phyloP scores from a whole-genome alignment of 305 asterid species.

The Fraxinus floribunda region DNA sequence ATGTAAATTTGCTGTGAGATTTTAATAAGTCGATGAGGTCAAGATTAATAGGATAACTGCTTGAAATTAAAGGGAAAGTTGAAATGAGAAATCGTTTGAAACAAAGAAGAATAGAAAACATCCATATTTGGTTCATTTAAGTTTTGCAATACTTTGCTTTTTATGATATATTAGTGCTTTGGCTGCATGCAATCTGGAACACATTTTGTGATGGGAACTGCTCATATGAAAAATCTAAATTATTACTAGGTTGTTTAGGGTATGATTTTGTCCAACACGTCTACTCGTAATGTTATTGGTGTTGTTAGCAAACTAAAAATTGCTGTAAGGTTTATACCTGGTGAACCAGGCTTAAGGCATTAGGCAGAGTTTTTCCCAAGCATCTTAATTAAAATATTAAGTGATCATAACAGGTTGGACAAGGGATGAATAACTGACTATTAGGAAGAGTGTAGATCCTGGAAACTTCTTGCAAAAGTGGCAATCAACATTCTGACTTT shows the following conservation, averaged over 20 bases:
- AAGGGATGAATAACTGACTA: not conserved
- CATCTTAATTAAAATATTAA: not conserved
- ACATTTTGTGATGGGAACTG: not conserved
- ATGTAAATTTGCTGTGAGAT: not conserved
- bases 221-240: not conserved
- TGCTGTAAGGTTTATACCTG: not conserved
- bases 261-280: not conserved
- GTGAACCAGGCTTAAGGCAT: not conserved
- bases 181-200: not conserved
- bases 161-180: not conserved
- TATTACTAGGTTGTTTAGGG: not conserved
- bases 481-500: not conserved
- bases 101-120: not conserved
- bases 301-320: not conserved
- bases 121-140: not conserved
- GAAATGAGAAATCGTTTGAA: not conserved
- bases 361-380: not conserved
- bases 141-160: not conserved
- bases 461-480: not conserved
- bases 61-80: not conserved
- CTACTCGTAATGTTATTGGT: not conserved
- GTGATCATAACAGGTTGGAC: not conserved
- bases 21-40: not conserved
- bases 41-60: not conserved
- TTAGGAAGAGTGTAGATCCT: not conserved